Evolutionary conservation across 139 green algal genomes (phyloP).

Genomic region (Mychonastes homosphaera): DNA sequence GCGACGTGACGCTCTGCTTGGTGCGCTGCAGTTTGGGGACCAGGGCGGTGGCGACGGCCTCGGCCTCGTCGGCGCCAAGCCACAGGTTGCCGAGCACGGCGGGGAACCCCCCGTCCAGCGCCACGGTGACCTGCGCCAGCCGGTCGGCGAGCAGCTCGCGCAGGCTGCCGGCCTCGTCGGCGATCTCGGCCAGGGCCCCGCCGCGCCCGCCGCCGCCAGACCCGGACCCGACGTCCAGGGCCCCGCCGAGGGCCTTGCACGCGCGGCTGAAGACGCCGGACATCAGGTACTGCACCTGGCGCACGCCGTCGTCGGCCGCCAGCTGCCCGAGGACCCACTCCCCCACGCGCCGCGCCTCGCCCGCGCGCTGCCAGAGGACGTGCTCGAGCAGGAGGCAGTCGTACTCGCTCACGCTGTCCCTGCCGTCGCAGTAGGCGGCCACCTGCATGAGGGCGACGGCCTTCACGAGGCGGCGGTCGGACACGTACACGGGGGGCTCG

Average conservation of each 20-base stretch:
- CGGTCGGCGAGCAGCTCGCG: constrained; percentile 43
- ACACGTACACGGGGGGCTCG: constrained; percentile 85
- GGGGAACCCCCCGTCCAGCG: constrained; percentile 47
- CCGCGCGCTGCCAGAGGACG: constrained; percentile 71
- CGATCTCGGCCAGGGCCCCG: constrained; percentile 20
- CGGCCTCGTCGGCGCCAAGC: constrained; percentile 62
- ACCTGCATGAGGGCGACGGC: constrained; percentile 70
- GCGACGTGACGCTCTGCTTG: constrained; percentile 38
- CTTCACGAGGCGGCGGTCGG: constrained; percentile 86
- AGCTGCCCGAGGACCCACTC: constrained; percentile 72
- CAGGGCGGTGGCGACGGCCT: constrained; percentile 52
- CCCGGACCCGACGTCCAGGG: too few relatives aligned
- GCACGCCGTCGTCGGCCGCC: constrained; percentile 43
- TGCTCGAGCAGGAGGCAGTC: constrained; percentile 85
- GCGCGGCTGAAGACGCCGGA: constrained; percentile 61
- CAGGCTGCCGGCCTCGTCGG: constrained; percentile 40
- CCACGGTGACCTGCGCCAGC: constrained; percentile 38
- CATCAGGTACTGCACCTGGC: constrained; percentile 51
- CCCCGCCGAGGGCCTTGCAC: constrained; percentile 45
- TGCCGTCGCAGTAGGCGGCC: constrained; percentile 68
- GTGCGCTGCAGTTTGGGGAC: constrained; percentile 71
- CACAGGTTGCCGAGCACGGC: constrained; percentile 60
- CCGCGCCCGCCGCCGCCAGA: constrained; percentile 1
- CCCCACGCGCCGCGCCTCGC: constrained; percentile 57
- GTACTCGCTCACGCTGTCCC: constrained; percentile 47